These are phyloP conservation scores for Globisporangium cylindrosporum DNA, from an alignment of 352 stramenopile species.

Conservation along the genomic window DNA sequence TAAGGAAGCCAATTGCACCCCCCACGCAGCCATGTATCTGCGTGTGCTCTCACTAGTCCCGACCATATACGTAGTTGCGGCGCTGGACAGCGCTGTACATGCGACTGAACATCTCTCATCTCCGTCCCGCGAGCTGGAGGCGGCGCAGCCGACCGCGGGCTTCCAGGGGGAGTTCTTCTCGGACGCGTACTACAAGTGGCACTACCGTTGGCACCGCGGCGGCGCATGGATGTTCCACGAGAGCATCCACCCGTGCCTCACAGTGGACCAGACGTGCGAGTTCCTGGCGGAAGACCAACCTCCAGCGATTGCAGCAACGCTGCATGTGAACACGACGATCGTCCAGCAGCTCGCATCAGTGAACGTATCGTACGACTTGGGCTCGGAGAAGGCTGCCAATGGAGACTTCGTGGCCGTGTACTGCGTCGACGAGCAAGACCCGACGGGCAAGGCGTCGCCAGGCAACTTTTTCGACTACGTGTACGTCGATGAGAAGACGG, in stretches of 20 bases:
- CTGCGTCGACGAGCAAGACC: constrained; percentile 30
- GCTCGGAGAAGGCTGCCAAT: background rate
- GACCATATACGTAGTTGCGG: background rate
- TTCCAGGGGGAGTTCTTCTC: constrained; percentile 9
- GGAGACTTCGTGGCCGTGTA: constrained; percentile 37
- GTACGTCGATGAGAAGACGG: constrained; percentile 10
- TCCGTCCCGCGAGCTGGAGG: background rate
- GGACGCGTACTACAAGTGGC: constrained; percentile 16
- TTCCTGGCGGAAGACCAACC: constrained; percentile 2
- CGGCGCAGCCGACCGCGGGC: background rate
- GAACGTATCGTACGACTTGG: constrained; percentile 20
- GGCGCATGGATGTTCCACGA: constrained; percentile 36
- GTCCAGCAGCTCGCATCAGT: constrained; percentile 21
- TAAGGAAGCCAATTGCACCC: background rate
- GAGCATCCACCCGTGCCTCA: constrained; percentile 27
- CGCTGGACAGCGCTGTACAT: background rate
- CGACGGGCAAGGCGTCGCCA: background rate
- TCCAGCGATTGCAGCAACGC: background rate
- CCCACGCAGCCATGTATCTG: background rate
- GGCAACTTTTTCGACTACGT: constrained; percentile 28
- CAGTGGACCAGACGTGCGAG: constrained; percentile 2
- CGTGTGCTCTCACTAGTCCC: background rate
- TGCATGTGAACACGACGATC: constrained; percentile 27
- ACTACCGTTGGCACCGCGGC: constrained; percentile 34
- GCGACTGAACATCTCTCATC: background rate